Evolutionary conservation across 441 rosid species (phyloP), one percentile per base, ranked within the genome.

Genomic region (Adansonia grandidieri): DNA sequence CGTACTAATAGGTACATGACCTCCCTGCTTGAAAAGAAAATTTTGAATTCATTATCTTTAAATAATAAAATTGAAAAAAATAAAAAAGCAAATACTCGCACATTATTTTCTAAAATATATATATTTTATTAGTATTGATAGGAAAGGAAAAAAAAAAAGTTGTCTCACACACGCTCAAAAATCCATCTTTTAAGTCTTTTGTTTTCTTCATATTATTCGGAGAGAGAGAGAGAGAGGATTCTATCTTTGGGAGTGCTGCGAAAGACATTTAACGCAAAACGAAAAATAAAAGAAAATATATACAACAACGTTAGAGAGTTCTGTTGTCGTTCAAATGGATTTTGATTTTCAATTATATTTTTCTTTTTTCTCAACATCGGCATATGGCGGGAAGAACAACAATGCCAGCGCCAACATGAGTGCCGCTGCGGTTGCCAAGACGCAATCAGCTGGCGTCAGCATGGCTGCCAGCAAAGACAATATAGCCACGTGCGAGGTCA

Each of bases 401-500:
- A 81, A 77, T 61, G 71, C 68, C 15, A 75, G 80, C 79, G 79
- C 84, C 40, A 79, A 79, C 68, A 75, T 53, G 54, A 80, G 75
- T 72, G 65, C 75, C 64, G 78, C 74, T 76, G 84, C 80, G 13
- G 80, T 73, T 56, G 86, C 67, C 13, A 82, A 51, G 53, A 67
- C 81, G 9, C 71, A 79, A 54, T 81, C 86, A 24, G 79, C 24
- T 40, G 66, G 56, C 5, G 62, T 60, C 1, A 71, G 63, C 7
- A 44, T 5, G 1, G 73, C 74, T n/a, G 65, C 79, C 10, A 71
- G 82, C 72, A 76, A 77, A 10, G 81, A 76, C 57, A 82, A 68
- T 68, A 71, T 24, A 68, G 65, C 56, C 80, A 80, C 85, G 64
- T 84, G 84, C 60, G 97, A 92, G 64, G 78, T 83, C 80, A 84